phyloP scores from a whole-genome alignment of 192 early-diverging fungal species.

The Gaertneriomyces semiglobifer region DNA sequence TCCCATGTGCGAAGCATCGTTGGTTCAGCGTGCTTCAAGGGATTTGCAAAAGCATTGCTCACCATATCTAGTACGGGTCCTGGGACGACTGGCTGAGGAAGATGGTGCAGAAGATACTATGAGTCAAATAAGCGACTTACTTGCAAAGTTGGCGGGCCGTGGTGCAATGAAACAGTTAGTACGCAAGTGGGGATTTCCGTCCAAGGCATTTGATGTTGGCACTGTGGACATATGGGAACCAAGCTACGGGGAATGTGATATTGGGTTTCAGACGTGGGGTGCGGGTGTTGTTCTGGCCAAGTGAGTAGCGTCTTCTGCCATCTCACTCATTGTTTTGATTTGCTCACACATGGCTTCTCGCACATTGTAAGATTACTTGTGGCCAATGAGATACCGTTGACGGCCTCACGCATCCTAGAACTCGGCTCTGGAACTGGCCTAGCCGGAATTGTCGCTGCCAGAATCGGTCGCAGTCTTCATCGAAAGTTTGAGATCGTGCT shows the following conservation, averaged over 20 bases:
- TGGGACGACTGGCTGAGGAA: not conserved
- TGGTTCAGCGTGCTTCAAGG: too few species aligned
- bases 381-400: too few species aligned
- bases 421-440: conserved; percentile 37
- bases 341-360: too few species aligned
- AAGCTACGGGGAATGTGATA: conserved; percentile 25
- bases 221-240: conserved; percentile 15
- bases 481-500: not conserved
- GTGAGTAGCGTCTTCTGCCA: conserved; percentile 3
- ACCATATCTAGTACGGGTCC: too few species aligned
- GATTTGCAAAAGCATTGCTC: too few species aligned
- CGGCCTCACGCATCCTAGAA: conserved; percentile 22
- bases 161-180: conserved; percentile 6
- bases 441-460: conserved; percentile 24
- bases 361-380: too few species aligned
- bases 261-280: conserved; percentile 43
- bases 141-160: conserved; percentile 7
- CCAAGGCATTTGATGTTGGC: not conserved
- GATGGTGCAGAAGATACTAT: conserved; percentile 1
- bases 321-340: too few species aligned
- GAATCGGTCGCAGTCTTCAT: not conserved
- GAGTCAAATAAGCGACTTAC: not conserved
- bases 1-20: too few species aligned
- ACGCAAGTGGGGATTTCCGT: conserved; percentile 5
- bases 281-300: conserved; percentile 30